phyloP scores from a whole-genome alignment of 495 filamentous ascomycete species.

The Xanthoparmelia taractica region DNA sequence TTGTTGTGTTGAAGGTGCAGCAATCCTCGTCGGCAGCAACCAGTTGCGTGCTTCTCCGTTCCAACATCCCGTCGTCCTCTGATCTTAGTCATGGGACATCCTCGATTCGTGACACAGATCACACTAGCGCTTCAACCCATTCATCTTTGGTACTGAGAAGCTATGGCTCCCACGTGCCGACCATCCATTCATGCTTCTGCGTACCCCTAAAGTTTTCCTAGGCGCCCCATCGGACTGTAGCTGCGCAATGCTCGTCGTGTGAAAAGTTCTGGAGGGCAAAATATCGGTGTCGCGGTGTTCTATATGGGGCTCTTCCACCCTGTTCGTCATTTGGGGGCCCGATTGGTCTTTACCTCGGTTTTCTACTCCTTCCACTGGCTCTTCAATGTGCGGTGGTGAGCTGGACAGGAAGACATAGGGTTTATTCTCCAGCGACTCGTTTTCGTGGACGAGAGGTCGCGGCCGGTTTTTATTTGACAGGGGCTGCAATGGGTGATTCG shows the following conservation, averaged over 20 bases:
- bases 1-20: not conserved
- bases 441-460: conserved; percentile 9
- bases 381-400: conserved; percentile 30
- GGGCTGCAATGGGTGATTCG: conserved; percentile 27
- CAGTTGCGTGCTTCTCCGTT: not conserved
- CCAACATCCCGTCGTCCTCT: not conserved
- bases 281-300: conserved; percentile 17
- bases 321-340: not conserved
- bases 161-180: conserved; percentile 28
- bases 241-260: conserved; percentile 46
- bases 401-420: conserved; percentile 40
- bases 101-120: not conserved
- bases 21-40: not conserved
- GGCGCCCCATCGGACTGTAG: conserved; percentile 28
- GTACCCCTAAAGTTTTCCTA: conserved; percentile 49
- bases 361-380: conserved; percentile 18
- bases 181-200: conserved; percentile 53
- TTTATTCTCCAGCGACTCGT: conserved; percentile 14
- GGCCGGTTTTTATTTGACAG: conserved; percentile 23
- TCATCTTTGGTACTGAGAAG: conserved; percentile 21
- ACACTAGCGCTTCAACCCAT: not conserved
- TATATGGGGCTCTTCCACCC: not conserved
- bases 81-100: not conserved
- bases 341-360: not conserved
- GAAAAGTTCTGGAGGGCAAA: conserved; percentile 40